Evolutionary conservation across 805 yeast genomes (phyloP).

Genomic region (Candida ovalis): DNA sequence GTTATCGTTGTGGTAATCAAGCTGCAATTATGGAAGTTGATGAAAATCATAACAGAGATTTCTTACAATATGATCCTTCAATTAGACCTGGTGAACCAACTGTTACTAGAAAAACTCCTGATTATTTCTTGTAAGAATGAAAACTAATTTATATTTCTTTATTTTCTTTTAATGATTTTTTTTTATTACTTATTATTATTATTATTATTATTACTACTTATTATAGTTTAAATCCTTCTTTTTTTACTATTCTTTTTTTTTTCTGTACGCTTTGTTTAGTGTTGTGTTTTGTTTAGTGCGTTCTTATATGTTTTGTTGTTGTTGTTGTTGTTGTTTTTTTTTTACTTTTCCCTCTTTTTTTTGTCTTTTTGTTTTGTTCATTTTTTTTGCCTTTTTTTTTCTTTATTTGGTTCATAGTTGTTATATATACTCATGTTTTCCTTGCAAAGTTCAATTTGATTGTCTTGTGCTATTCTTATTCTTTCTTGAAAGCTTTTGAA

Average conservation of each 20-base stretch:
- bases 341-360: background rate
- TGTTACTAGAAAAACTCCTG: constrained; percentile 95
- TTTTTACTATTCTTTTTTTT: background rate
- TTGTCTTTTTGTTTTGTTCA: background rate
- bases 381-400: background rate
- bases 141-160: background rate
- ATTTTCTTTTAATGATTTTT: constrained; percentile 1
- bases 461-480: constrained; percentile 2
- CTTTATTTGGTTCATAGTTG: background rate
- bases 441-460: background rate
- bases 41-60: constrained; percentile 86
- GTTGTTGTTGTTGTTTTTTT: background rate
- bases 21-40: constrained; percentile 98
- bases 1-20: constrained; percentile 97
- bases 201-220: constrained; percentile 2
- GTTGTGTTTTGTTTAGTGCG: background rate
- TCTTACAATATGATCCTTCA: constrained; percentile 92
- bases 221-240: background rate
- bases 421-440: constrained; percentile 1
- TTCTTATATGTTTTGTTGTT: background rate
- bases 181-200: background rate
- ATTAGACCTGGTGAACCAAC: constrained; percentile 98
- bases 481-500: background rate
- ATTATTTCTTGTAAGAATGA: constrained; percentile 69
- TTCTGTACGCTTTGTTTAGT: background rate